Evolutionary conservation across 2,329 filamentous ascomycete species (phyloP).

Genomic region (Penicillium sp.): DNA sequence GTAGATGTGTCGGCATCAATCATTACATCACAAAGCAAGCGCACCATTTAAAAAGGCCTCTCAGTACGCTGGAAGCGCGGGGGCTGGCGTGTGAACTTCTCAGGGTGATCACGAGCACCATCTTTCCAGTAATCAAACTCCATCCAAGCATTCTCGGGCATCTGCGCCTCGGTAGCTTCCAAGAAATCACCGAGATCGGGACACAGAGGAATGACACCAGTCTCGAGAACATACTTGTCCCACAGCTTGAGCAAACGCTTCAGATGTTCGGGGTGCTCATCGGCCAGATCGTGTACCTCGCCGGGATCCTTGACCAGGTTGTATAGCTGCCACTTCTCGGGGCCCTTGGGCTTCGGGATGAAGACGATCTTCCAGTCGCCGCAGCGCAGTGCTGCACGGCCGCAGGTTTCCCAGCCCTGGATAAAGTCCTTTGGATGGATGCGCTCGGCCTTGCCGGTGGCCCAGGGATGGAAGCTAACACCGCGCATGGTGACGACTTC

Average conservation of each 20-base stretch:
- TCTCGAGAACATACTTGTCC: slow-evolving; percentile 56
- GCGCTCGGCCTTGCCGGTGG: slow-evolving; percentile 28
- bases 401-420: slow-evolving; percentile 55
- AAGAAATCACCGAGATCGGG: slow-evolving; percentile 56
- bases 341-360: slow-evolving; percentile 53
- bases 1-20: slow-evolving; percentile 1
- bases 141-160: slow-evolving; percentile 62
- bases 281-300: slow-evolving; percentile 46
- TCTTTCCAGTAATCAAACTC: slow-evolving; percentile 61
- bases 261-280: slow-evolving; percentile 42
- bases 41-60: slow-evolving; percentile 27
- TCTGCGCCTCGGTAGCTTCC: slow-evolving; percentile 58
- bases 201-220: slow-evolving; percentile 55
- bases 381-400: slow-evolving; percentile 51
- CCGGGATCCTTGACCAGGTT: slow-evolving; percentile 50
- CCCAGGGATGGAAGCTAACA: slow-evolving; percentile 44
- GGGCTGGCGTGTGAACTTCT: slow-evolving; percentile 41
- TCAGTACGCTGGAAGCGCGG: slow-evolving; percentile 34
- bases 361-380: slow-evolving; percentile 56
- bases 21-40: background rate
- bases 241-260: slow-evolving; percentile 50
- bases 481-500: slow-evolving; percentile 51
- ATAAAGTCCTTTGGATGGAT: slow-evolving; percentile 52
- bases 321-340: slow-evolving; percentile 55
- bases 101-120: slow-evolving; percentile 47